Conservation (phyloP, 805 yeast genomes). For the Lipomyces sp. region DNA sequence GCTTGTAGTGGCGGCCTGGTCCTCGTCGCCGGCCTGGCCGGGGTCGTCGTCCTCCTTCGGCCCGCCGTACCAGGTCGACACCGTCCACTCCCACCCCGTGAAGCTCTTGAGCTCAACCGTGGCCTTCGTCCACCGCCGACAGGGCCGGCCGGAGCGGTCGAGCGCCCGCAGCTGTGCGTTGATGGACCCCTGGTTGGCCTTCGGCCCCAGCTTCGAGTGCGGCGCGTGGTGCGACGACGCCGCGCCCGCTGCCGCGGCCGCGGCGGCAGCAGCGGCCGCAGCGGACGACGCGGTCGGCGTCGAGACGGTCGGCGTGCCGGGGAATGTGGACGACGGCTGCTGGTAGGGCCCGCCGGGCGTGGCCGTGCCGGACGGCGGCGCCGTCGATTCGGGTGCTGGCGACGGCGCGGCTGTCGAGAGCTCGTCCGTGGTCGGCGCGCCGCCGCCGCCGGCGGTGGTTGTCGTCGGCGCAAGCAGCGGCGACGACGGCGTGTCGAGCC, state of each 20-base stretch:
- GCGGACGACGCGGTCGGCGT: slow-evolving; percentile 3
- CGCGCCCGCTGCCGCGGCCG: no score
- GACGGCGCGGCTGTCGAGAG: slow-evolving; percentile 2
- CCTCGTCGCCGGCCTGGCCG: neutral
- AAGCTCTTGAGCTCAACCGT: slow-evolving; percentile 44
- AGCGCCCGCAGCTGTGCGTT: slow-evolving; percentile 40
- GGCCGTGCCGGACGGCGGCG: neutral
- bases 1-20: no score
- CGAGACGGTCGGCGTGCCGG: slow-evolving; percentile 7
- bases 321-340: neutral
- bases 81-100: slow-evolving; percentile 44
- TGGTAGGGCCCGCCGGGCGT: neutral
- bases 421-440: no score
- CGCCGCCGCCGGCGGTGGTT: no score
- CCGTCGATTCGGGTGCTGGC: neutral
- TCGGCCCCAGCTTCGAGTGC: slow-evolving; percentile 31
- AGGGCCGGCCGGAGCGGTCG: slow-evolving; percentile 45
- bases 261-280: neutral
- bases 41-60: slow-evolving; percentile 5
- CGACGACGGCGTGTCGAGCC: slow-evolving; percentile 16
- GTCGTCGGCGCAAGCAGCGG: slow-evolving; percentile 7
- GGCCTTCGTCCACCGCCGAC: slow-evolving; percentile 46
- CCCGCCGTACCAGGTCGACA: slow-evolving; percentile 44
- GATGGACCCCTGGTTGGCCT: slow-evolving; percentile 34
- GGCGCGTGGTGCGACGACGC: slow-evolving; percentile 27